Evolutionary conservation across 371 early-diverging fungal species (phyloP).

Genomic region (Mortierella sp.): DNA sequence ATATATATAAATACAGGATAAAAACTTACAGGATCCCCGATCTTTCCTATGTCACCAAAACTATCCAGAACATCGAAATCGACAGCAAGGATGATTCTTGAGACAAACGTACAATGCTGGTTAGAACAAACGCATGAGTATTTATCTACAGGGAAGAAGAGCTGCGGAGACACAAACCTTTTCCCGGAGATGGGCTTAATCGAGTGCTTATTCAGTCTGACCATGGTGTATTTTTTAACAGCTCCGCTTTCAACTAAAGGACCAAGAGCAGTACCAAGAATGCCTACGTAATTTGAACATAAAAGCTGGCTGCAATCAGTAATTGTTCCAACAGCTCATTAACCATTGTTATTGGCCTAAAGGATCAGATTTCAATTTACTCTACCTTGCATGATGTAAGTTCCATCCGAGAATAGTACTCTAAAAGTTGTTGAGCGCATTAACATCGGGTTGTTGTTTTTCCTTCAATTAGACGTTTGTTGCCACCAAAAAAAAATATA

Average conservation of each 20-base stretch:
- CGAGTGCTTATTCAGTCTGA: conserved; percentile 64
- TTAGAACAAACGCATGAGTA: neutral
- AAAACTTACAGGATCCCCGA: conserved; percentile 59
- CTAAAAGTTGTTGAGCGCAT: conserved; percentile 44
- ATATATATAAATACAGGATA: neutral
- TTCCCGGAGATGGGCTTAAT: conserved; percentile 70
- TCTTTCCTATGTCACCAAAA: conserved; percentile 51
- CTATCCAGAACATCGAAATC: conserved; percentile 60
- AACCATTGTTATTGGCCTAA: neutral
- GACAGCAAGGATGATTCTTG: conserved; percentile 29
- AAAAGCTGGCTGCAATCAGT: neutral
- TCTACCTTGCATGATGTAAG: conserved; percentile 74
- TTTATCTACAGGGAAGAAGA: neutral
- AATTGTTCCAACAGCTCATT: neutral
- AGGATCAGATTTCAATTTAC: neutral
- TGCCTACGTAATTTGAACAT: conserved; percentile 56
- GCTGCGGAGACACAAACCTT: conserved; percentile 51
- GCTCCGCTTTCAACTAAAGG: conserved; percentile 60
- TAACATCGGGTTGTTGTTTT: neutral
- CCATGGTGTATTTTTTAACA: conserved; percentile 65
- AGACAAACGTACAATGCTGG: neutral
- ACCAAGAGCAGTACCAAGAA: conserved; percentile 74
- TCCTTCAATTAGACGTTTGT: conserved; percentile 11
- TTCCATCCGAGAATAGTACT: conserved; percentile 79
- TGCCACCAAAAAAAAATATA: conserved; percentile 26